Evolutionary conservation across 306 rosid species (phyloP).

Genomic region (Quercus ilex): DNA sequence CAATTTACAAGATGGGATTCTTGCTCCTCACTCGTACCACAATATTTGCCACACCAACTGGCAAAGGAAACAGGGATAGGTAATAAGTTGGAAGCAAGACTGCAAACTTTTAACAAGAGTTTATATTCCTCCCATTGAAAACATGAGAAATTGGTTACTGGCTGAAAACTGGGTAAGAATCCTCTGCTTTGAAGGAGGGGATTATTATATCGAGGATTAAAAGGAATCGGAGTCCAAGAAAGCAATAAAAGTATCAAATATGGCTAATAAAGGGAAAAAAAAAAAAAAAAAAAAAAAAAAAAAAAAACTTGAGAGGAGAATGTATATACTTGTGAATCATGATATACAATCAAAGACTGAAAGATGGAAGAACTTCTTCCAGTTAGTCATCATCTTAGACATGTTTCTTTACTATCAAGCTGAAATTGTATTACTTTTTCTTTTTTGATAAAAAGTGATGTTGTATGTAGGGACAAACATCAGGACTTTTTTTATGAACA

Average conservation of each 20-base stretch:
- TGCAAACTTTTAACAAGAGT: too few relatives aligned
- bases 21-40: too few relatives aligned
- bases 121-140: not conserved
- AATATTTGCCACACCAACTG: too few relatives aligned
- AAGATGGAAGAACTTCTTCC: not conserved
- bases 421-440: not conserved
- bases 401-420: not conserved
- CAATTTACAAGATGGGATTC: too few relatives aligned
- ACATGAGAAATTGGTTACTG: not conserved
- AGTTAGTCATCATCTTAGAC: not conserved
- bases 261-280: not conserved
- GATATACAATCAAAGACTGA: not conserved
- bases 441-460: too few relatives aligned
- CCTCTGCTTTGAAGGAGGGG: not conserved
- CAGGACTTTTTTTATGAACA: not conserved
- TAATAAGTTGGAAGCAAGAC: too few relatives aligned
- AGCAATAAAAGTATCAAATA: not conserved
- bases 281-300: not conserved
- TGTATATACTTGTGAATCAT: not conserved
- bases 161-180: too few relatives aligned
- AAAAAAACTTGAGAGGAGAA: not conserved
- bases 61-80: too few relatives aligned
- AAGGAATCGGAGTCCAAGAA: not conserved
- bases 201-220: too few relatives aligned
- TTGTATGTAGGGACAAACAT: not conserved